Percentiles rank a stretch among this genome's conserved stretches.
phyloP scores from a whole-genome alignment of 2,329 filamentous ascomycete species.

The Dactylellina sp. region DNA sequence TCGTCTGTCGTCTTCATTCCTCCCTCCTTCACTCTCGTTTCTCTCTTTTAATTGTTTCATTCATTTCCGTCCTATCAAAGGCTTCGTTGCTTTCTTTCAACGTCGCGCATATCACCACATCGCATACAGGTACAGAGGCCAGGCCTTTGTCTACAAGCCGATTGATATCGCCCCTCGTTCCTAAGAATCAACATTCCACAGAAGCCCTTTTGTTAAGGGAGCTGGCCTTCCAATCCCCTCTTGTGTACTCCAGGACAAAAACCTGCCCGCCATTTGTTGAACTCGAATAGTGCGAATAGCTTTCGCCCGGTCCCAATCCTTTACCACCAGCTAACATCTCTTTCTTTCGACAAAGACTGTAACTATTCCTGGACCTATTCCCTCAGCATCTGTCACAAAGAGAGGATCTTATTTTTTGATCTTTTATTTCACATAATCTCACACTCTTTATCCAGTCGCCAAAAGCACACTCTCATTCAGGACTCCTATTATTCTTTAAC shows the following conservation, averaged over 20 bases:
- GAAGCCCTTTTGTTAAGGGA: conserved; percentile 57
- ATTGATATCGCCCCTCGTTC: conserved; percentile 55
- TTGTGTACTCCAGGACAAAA: conserved; percentile 23
- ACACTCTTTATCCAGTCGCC: conserved; percentile 47
- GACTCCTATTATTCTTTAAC: conserved; percentile 36
- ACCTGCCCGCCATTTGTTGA: conserved; percentile 33
- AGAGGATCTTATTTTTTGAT: conserved; percentile 26
- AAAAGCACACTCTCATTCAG: conserved; percentile 36
- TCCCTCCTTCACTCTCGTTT: conserved; percentile 38
- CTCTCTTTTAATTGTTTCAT: conserved; percentile 56
- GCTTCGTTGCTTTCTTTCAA: conserved; percentile 57
- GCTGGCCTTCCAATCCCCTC: conserved; percentile 54
- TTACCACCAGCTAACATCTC: conserved; percentile 34
- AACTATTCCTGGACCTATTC: conserved; percentile 45
- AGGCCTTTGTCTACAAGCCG: conserved; percentile 57
- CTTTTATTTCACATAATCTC: conserved; percentile 51
- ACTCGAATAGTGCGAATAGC: conserved; percentile 44
- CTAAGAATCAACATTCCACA: conserved; percentile 54
- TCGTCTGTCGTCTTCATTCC: conserved; percentile 44
- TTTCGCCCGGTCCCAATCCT: conserved; percentile 41
- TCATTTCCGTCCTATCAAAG: conserved; percentile 57
- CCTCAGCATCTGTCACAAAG: conserved; percentile 50
- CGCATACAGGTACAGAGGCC: conserved; percentile 52
- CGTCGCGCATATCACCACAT: conserved; percentile 53
- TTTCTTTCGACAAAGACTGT: conserved; percentile 50